Evolutionary conservation across 768 basidiomycete species (phyloP).

Genomic region (Termitomyces sp.): DNA sequence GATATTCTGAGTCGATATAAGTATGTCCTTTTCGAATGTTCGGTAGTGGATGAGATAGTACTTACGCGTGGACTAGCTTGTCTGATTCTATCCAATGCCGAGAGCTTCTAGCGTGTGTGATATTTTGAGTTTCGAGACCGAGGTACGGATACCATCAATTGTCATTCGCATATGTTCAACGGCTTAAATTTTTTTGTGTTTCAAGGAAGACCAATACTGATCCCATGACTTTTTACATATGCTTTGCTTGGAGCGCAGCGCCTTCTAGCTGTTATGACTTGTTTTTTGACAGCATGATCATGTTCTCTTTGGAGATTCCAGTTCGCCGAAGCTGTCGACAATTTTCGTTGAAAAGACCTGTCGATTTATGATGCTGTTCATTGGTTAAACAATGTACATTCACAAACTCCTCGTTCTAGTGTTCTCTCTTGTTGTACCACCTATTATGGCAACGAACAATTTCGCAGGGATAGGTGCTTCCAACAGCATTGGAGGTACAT

Average conservation of each 20-base stretch:
- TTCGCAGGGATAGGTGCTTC: constrained; percentile 30
- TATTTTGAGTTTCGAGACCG: not conserved
- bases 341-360: not conserved
- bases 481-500: constrained; percentile 27
- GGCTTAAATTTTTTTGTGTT: not conserved
- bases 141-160: not conserved
- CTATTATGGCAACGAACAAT: constrained; percentile 24
- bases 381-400: not conserved
- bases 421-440: constrained; percentile 10
- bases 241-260: not conserved
- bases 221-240: not conserved
- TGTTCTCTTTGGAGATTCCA: not conserved
- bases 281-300: not conserved
- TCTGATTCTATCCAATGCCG: not conserved
- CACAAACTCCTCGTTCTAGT: not conserved
- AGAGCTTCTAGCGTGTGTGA: too few relatives aligned
- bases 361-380: not conserved
- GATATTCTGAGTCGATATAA: not conserved
- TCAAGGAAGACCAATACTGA: not conserved
- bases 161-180: not conserved
- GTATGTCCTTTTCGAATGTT: not conserved
- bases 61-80: not conserved
- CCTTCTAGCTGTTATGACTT: not conserved
- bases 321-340: not conserved
- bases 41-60: not conserved